Conservation (phyloP, 1,284 basidiomycete species). For the Malassezia nana region DNA sequence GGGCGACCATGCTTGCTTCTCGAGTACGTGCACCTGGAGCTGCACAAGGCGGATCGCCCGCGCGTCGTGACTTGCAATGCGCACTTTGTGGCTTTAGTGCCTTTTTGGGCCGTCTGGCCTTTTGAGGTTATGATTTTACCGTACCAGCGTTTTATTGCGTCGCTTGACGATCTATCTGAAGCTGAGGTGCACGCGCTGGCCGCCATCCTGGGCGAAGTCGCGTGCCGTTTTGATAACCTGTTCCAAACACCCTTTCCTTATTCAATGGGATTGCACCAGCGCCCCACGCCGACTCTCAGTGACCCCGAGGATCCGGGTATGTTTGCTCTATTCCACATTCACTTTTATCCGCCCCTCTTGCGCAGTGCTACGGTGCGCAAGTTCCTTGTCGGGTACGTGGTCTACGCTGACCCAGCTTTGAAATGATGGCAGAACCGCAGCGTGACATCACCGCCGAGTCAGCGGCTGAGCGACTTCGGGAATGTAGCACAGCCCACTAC, state of each 20-base stretch:
- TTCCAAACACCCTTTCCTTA: constrained; percentile 72
- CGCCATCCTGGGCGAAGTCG: constrained; percentile 51
- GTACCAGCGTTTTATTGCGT: constrained; percentile 28
- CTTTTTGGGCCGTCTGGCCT: constrained; percentile 95
- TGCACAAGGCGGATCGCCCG: constrained; percentile 51
- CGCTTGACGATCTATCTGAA: constrained; percentile 27
- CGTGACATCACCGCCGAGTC: constrained; percentile 83
- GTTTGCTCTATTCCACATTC: constrained; percentile 70
- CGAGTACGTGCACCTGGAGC: constrained; percentile 70
- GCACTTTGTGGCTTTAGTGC: constrained; percentile 76
- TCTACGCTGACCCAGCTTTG: constrained; percentile 57
- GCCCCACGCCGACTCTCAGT: constrained; percentile 58
- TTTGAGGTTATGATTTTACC: constrained; percentile 62
- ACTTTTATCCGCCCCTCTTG: constrained; percentile 78
- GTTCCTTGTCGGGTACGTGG: constrained; percentile 73
- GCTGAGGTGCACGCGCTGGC: constrained; percentile 28
- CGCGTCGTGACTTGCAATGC: constrained; percentile 65
- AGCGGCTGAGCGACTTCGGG: constrained; percentile 62
- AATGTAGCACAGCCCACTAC: constrained; percentile 29
- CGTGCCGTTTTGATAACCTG: constrained; percentile 42
- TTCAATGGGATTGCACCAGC: constrained; percentile 70
- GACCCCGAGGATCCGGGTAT: constrained; percentile 50
- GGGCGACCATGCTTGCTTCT: constrained; percentile 67
- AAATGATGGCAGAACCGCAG: constrained; percentile 83
- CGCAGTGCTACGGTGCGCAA: constrained; percentile 74